These are phyloP conservation scores for Camillea tinctor DNA, from an alignment of 2,329 filamentous ascomycete genomes.

Conservation along the genomic window DNA sequence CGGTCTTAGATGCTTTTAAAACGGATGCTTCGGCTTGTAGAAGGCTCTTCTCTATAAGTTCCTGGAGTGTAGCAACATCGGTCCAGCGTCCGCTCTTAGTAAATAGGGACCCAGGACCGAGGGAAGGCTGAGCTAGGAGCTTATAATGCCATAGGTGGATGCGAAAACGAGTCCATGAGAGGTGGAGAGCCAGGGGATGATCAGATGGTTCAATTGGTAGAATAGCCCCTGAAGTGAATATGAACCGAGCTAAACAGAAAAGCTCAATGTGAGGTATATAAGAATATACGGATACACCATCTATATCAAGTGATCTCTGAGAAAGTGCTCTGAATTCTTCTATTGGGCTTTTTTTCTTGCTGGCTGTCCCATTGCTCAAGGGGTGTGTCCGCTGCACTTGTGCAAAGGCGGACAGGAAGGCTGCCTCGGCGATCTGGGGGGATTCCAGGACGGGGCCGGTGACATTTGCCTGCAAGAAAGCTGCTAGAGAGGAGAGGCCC, in stretches of 20 bases:
- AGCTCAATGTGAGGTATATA: constrained; percentile 82
- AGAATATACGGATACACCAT: constrained; percentile 84
- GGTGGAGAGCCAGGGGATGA: constrained; percentile 36
- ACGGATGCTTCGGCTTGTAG: constrained; percentile 38
- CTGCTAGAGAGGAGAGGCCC: constrained; percentile 63
- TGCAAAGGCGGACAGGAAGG: constrained; percentile 36
- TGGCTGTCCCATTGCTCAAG: not conserved
- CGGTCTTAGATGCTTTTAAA: not conserved
- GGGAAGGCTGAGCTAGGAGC: constrained; percentile 55
- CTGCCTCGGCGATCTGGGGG: constrained; percentile 12
- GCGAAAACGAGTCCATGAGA: constrained; percentile 65
- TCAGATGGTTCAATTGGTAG: constrained; percentile 17
- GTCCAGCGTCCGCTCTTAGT: constrained; percentile 58
- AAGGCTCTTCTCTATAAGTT: constrained; percentile 44
- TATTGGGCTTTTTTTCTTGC: constrained; percentile 10
- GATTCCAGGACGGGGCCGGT: constrained; percentile 66
- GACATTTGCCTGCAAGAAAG: constrained; percentile 72
- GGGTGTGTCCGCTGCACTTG: not conserved
- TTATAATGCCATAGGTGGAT: constrained; percentile 69
- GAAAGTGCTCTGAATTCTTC: constrained; percentile 41
- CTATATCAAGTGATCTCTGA: constrained; percentile 68
- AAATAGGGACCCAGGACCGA: constrained; percentile 54
- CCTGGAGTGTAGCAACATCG: constrained; percentile 56
- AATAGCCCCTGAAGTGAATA: constrained; percentile 42
- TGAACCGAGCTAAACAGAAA: constrained; percentile 67